Base-by-base conservation (phyloP, 1,139 yeast species). In the Magnusiomyces sp. region DNA sequence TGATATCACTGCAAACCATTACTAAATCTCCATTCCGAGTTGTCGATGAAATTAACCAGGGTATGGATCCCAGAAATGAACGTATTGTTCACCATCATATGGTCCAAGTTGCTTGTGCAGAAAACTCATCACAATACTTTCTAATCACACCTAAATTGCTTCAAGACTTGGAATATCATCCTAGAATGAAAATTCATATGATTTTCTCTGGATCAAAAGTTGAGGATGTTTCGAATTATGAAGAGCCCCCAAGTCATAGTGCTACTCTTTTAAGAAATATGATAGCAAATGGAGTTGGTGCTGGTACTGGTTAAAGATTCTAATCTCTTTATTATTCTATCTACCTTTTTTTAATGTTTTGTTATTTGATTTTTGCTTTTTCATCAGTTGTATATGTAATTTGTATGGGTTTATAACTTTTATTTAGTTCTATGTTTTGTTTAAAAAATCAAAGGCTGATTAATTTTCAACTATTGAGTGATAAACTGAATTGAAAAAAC, bases 1-100 rank as follows among this genome's bases (percentile, higher is more conserved):
- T 94, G 59, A 86, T 94, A 76, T 83, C 97, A 0, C 70, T 94
- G 54, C 99, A 94, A 68, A 92, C 90, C n/a, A 73, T 87, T 52
- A 83, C 97, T 0, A 77, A 77, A 40, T 89, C 97, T 0, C 98
- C 98, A 9, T 88, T 94, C 62, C 73, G 97, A 60, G 92, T 92
- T 2, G 97, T 94, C 5, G 99, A 94, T 67, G 99, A 94, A 70
- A 94, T 94, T 56, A 94, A 94, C 65, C 99, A 94, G 69, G 99
- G 98, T 56, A 90, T 94, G 97, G 99, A 94, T 68, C 88, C 95
- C 7, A 78, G 79, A 54, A 92, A 92, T 62, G 98, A 94, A 66
- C 79, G 94, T 56, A 75, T 80, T 69, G 94, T 95, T 2, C 97
- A 92, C 62, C 77, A 80, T 56, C 79, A 87, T 56, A 82, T 94